Percentiles rank a stretch among this genome's conserved stretches.
These are phyloP conservation scores for Letharia columbiana DNA, from an alignment of 495 filamentous ascomycete species.

Conservation along the genomic window DNA sequence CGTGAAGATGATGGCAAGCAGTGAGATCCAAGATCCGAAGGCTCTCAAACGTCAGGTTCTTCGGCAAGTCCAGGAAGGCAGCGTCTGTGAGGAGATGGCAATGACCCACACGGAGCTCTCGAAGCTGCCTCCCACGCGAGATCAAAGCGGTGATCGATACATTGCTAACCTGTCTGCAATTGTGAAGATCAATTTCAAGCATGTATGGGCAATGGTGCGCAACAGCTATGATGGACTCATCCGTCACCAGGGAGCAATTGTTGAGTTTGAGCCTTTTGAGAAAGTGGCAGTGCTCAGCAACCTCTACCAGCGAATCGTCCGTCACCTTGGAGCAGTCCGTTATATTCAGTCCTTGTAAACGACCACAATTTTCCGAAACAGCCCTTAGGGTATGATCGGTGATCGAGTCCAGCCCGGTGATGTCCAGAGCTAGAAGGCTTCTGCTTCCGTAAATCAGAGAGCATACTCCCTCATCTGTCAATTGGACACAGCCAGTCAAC, in stretches of 20 bases:
- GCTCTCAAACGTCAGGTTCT: constrained; percentile 62
- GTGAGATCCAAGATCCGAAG: constrained; percentile 93
- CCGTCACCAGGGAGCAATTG: constrained; percentile 68
- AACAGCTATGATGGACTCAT: constrained; percentile 72
- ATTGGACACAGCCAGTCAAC: constrained; percentile 74
- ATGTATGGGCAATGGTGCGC: constrained; percentile 83
- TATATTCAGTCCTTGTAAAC: constrained; percentile 89
- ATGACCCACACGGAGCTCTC: constrained; percentile 78
- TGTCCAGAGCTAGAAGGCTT: constrained; percentile 81
- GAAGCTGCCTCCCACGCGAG: constrained; percentile 63
- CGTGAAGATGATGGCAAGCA: constrained; percentile 70
- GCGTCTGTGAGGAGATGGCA: constrained; percentile 74
- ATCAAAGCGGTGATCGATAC: constrained; percentile 71
- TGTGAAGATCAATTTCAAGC: constrained; percentile 90
- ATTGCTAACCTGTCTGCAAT: constrained; percentile 72
- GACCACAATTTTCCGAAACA: constrained; percentile 71
- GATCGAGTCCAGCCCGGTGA: constrained; percentile 69
- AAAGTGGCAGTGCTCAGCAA: constrained; percentile 75
- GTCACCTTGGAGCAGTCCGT: constrained; percentile 77
- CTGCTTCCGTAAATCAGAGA: constrained; percentile 70
- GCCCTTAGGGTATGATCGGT: constrained; percentile 74
- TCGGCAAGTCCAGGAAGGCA: constrained; percentile 77
- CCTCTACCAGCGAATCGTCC: constrained; percentile 70
- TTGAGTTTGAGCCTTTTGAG: constrained; percentile 95
- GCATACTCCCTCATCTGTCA: constrained; percentile 77